Conservation (phyloP, 1,284 basidiomycete genomes). For the Tilletiopsis washingtonensis region DNA sequence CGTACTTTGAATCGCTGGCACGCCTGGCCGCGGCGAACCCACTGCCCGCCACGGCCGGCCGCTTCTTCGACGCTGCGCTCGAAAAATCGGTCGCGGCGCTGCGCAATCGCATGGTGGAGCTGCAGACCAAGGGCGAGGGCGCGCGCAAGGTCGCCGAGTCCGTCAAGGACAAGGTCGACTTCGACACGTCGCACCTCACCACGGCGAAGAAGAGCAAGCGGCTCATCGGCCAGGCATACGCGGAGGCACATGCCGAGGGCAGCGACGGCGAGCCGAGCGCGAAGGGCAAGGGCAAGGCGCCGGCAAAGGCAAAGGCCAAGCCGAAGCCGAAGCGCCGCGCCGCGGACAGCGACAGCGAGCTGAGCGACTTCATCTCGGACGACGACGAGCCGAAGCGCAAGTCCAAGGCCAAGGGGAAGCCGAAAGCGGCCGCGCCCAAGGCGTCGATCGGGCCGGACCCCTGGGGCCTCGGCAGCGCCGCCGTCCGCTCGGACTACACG, state of each 20-base stretch:
- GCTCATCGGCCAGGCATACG: slow-evolving; percentile 26
- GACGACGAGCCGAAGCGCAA: slow-evolving; percentile 17
- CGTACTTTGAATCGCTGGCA: slow-evolving; percentile 34
- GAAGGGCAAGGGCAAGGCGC: slow-evolving; percentile 20
- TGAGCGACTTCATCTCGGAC: slow-evolving; percentile 56
- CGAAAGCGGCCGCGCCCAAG: not conserved
- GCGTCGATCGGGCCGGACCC: slow-evolving; percentile 11
- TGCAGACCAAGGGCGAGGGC: slow-evolving; percentile 6
- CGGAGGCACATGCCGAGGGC: slow-evolving; percentile 53
- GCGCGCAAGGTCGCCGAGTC: slow-evolving; percentile 6
- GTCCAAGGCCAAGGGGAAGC: too few relatives aligned
- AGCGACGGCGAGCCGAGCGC: slow-evolving; percentile 44
- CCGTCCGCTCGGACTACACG: slow-evolving; percentile 66
- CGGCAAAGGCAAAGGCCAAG: slow-evolving; percentile 10
- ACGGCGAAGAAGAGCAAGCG: slow-evolving; percentile 21
- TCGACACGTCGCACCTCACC: slow-evolving; percentile 23
- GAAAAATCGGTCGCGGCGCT: slow-evolving; percentile 23
- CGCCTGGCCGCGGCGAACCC: slow-evolving; percentile 24
- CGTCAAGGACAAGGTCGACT: slow-evolving; percentile 15
- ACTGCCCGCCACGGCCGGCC: slow-evolving; percentile 20
- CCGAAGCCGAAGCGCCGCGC: not conserved
- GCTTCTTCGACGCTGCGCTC: slow-evolving; percentile 34
- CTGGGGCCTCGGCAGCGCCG: slow-evolving; percentile 64
- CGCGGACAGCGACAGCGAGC: slow-evolving; percentile 38
- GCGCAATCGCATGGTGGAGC: slow-evolving; percentile 23